Conservation (phyloP, 192 early-diverging fungal species). For the Linderina pennispora region DNA sequence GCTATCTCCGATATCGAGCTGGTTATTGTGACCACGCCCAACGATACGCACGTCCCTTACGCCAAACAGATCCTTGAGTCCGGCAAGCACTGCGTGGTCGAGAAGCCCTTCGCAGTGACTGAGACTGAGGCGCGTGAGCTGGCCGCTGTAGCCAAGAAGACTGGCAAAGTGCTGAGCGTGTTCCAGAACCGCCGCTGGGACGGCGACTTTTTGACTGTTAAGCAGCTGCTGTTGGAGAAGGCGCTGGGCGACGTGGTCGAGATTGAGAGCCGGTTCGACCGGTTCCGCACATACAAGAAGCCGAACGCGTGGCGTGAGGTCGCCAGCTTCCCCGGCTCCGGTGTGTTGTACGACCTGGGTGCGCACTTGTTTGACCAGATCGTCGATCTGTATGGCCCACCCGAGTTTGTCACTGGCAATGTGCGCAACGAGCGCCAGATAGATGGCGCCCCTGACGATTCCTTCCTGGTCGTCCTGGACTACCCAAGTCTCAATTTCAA, state of each 20-base stretch:
- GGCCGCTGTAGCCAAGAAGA: slow-evolving; percentile 51
- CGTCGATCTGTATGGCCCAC: slow-evolving; percentile 60
- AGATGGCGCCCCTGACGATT: slow-evolving; percentile 48
- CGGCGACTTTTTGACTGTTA: slow-evolving; percentile 73
- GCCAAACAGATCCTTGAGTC: slow-evolving; percentile 52
- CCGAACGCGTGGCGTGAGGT: slow-evolving; percentile 64
- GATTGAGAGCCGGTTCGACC: slow-evolving; percentile 68
- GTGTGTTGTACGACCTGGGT: slow-evolving; percentile 69
- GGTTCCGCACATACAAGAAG: slow-evolving; percentile 64
- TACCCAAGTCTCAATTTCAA: slow-evolving; percentile 53
- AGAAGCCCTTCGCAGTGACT: slow-evolving; percentile 71
- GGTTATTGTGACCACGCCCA: slow-evolving; percentile 70
- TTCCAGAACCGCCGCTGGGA: slow-evolving; percentile 81
- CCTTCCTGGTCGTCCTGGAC: slow-evolving; percentile 58
- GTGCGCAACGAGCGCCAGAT: slow-evolving; percentile 65
- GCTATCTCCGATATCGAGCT: slow-evolving; percentile 51
- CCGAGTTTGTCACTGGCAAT: slow-evolving; percentile 52
- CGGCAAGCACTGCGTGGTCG: slow-evolving; percentile 69
- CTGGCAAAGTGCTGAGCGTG: slow-evolving; percentile 55
- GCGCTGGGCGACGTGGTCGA: slow-evolving; percentile 62
- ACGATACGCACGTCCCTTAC: slow-evolving; percentile 56
- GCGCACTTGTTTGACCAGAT: slow-evolving; percentile 63
- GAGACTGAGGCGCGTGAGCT: slow-evolving; percentile 56
- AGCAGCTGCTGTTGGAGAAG: slow-evolving; percentile 49
- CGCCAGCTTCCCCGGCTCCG: slow-evolving; percentile 53